These are phyloP conservation scores for Neonectria magnoliae DNA, from an alignment of 2,329 filamentous ascomycete species.

Conservation along the genomic window DNA sequence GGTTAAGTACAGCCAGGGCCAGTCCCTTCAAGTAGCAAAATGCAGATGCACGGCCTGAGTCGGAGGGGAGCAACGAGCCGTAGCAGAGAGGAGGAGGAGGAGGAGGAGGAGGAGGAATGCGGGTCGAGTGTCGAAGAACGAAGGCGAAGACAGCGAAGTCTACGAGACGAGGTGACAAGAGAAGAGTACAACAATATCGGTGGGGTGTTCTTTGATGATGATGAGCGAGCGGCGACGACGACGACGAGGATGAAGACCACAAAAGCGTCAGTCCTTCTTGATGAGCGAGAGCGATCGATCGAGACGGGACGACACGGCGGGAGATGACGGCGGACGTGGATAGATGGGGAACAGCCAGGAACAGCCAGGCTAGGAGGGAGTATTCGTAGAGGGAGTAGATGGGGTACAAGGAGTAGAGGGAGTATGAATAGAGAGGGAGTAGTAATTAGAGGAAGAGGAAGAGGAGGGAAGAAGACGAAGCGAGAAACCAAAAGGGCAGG, in stretches of 20 bases:
- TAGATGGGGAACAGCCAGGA: not conserved
- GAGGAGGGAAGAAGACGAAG: conserved; percentile 18
- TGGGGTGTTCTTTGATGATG: not conserved
- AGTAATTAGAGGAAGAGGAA: not conserved
- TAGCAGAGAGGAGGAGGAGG: conserved; percentile 5
- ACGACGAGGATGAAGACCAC: conserved; percentile 13
- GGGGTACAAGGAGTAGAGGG: not conserved
- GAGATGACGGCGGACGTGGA: conserved; percentile 6
- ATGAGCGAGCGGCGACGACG: not conserved
- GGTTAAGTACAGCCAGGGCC: conserved; percentile 13
- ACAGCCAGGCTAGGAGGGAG: conserved; percentile 11
- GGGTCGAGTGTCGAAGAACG: conserved; percentile 20
- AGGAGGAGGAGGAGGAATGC: conserved; percentile 26
- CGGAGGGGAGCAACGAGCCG: conserved; percentile 14
- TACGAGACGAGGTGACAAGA: not conserved
- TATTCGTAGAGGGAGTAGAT: not conserved
- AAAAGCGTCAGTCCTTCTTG: conserved; percentile 1
- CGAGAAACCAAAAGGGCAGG: not conserved
- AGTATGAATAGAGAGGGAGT: not conserved
- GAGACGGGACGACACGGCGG: conserved; percentile 13
- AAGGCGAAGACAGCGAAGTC: not conserved
- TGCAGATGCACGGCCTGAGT: conserved; percentile 38
- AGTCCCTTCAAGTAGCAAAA: not conserved
- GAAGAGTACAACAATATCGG: not conserved
- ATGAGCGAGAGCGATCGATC: conserved; percentile 4